Evolutionary conservation across 2,329 filamentous ascomycete species (phyloP), one percentile per base, ranked within the genome.

Genomic region (Verticillium zaregamsianum): DNA sequence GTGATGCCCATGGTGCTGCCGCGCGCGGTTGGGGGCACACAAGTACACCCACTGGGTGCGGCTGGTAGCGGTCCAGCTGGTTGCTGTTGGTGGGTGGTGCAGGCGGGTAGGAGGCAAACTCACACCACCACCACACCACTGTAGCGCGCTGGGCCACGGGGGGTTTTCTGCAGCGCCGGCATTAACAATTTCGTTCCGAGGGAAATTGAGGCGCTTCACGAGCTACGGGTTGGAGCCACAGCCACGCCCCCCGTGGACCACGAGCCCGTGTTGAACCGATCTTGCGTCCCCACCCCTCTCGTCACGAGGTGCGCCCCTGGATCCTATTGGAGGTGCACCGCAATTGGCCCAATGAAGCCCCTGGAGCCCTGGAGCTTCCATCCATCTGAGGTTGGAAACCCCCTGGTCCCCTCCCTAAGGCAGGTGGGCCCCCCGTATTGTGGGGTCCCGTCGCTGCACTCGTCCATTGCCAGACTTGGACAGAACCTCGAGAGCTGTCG

Each of bases 131-230:
- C 45, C n/a, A 23, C 9, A 23, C 45, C 45, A 45, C 14, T 45
- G 37, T 15, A 17, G 8, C 7, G 8, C 8, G 17, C 39, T 45
- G 39, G n/a, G 17, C 8, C 39, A 9, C 2, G 23, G 45, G 20
- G 8, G n/a, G 20, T 49, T 23, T 23, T 23, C 23, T 49, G 23
- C n/a, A n/a, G 45, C 45, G 20, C 45, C 45, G 45, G 45, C 45
- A 49, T 49, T 49, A 49, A 49, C 45, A 56, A 56, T 56, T 56
- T 56, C 55, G 55, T 25, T 37, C 45, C 45, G 45, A 49, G n/a
- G 55, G 55, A 56, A 56, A 56, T 56, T 56, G 55, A 23, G 55
- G 55, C 55, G 31, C 55, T 56, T 56, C 55, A 56, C 55, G 55
- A 56, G 55, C 55, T 37, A 56, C 55, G 55, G 15, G 23, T 11